These are phyloP conservation scores for Piper betle DNA, from an alignment of 164 flowering plant genomes.

Conservation along the genomic window DNA sequence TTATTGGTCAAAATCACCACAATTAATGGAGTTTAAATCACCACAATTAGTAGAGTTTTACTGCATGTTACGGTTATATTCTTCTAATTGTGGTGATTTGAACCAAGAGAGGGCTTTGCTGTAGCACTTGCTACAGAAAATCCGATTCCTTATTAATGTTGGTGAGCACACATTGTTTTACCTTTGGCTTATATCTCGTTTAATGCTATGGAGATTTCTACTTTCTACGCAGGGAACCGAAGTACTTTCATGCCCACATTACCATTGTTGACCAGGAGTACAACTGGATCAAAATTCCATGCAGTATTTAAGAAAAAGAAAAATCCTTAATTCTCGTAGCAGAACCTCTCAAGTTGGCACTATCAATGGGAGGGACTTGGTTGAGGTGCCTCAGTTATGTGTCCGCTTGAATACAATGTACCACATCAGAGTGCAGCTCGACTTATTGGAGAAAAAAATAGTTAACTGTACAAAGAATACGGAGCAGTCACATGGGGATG, in stretches of 20 bases:
- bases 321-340: conserved; percentile 22
- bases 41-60: too few species aligned
- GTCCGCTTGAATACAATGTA: conserved; percentile 78
- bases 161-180: background rate
- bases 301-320: conserved; percentile 75
- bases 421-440: conserved; percentile 45
- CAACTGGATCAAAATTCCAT: conserved; percentile 55
- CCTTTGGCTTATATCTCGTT: background rate
- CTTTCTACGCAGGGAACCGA: conserved; percentile 47
- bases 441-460: conserved; percentile 39
- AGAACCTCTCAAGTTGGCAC: conserved; percentile 53
- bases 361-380: conserved; percentile 31
- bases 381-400: conserved; percentile 54
- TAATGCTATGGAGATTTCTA: background rate
- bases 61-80: too few species aligned
- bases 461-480: conserved; percentile 27
- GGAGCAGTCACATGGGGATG: conserved; percentile 23
- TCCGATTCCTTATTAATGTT: too few species aligned
- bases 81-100: too few species aligned
- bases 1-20: too few species aligned
- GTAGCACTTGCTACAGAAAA: too few species aligned
- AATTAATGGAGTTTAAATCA: too few species aligned
- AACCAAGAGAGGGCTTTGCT: too few species aligned
- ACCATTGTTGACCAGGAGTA: conserved; percentile 92
- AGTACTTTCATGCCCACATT: conserved; percentile 65